Evolutionary conservation across 1,284 basidiomycete genomes (phyloP).

Genomic region (Trichosporon sp.): DNA sequence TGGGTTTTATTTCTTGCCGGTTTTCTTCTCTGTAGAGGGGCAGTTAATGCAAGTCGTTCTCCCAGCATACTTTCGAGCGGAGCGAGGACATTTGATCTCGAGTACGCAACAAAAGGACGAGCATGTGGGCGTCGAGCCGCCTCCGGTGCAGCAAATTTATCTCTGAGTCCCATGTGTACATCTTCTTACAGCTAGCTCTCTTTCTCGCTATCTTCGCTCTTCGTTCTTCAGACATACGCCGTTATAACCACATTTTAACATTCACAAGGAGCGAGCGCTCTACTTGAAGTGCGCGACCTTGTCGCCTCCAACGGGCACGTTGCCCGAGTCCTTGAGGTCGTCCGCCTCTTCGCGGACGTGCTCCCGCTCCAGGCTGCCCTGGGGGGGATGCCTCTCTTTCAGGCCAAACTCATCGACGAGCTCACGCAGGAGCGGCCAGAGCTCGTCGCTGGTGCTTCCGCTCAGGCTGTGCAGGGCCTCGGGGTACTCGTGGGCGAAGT

Average conservation of each 20-base stretch:
- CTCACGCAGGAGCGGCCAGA: constrained; percentile 54
- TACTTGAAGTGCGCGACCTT: constrained; percentile 30
- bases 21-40: background rate
- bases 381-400: constrained; percentile 28
- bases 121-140: too few relatives aligned
- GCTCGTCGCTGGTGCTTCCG: constrained; percentile 82
- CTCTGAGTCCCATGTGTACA: background rate
- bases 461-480: constrained; percentile 71
- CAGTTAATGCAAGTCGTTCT: constrained; percentile 2
- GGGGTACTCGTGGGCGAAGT: constrained; percentile 66
- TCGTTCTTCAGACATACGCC: too few relatives aligned
- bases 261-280: background rate
- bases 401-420: constrained; percentile 53
- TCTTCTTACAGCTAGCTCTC: background rate
- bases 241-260: background rate
- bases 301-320: constrained; percentile 30
- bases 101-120: too few relatives aligned
- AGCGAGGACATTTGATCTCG: background rate
- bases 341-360: constrained; percentile 51
- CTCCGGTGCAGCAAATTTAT: too few relatives aligned
- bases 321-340: constrained; percentile 49
- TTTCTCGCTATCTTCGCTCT: too few relatives aligned
- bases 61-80: background rate
- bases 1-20: constrained; percentile 13
- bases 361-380: constrained; percentile 30